Evolutionary conservation across 2,329 filamentous ascomycete genomes (phyloP), one percentile per base, ranked within the genome.

Genomic region (Bipolaris victoriae): DNA sequence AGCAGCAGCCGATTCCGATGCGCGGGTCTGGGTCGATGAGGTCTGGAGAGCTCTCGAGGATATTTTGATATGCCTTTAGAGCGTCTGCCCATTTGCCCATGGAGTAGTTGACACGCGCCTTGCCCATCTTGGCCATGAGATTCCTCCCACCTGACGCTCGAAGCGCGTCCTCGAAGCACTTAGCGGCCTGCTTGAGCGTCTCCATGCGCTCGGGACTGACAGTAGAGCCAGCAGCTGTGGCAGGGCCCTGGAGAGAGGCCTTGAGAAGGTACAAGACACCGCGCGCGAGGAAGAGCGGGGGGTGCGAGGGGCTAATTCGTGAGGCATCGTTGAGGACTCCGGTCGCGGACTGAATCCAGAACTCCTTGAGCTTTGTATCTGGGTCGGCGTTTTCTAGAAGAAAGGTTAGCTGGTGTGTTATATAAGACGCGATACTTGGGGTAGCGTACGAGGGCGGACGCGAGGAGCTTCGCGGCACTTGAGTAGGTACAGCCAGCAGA

Each of bases 1-100:
- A 89, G 80, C 95, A 99, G 77, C 92, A 95, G 44, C 95, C 95
- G 70, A 99, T 94, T 53, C 95, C 95, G 66, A 99, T 94, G 67
- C 96, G 87, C 65, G 95, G 96, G 76, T 99, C 95, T 0, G 95
- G 95, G 70, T 99, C 95, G 40, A 90, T 86, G 70, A 98, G 83
- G 65, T 91, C 88, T 1, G 95, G 95, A 81, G 93, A 92, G 76
- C 90, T 92, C 67, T 88, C 83, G 49, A 99, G 80, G 15, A 92
- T 92, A 58, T 91, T 90, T 78, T 99, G 95, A 74, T 98, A 99
- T 22, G 86, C 83, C 58, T 90, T 84, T 50, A 98, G 79, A 13
- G 96, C 90, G 51, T 98, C 92, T 0, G 88, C 83, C 70, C 90
- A 97, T 76, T 92, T 92, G 55, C 90, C 90, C 68, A 97, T 84